Evolutionary conservation across 2,329 filamentous ascomycete species (phyloP), one percentile per base, ranked within the genome.

Genomic region (Xylariales sp.): DNA sequence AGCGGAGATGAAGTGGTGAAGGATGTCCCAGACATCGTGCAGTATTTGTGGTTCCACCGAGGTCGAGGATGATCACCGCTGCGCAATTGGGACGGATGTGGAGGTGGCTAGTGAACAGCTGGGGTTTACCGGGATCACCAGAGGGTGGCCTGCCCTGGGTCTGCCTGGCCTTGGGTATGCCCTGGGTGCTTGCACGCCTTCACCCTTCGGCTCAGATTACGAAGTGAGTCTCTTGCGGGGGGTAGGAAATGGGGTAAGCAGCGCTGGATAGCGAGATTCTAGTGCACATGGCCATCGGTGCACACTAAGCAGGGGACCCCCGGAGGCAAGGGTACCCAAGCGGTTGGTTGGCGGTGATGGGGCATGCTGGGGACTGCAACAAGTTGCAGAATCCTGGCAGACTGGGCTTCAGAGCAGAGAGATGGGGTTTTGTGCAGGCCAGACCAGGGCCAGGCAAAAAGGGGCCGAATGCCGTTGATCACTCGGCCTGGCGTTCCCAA

Each of bases 81-180:
- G 39, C 37, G 8, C 8, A 42, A 40, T 33, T 43, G 46, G 37
- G 40, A 49, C 48, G 48, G 48, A 45, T 45, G 47, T 53, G 52
- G 51, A 53, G 49, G 51, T 50, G 48, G 46, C 51, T 51, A 46
- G 52, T 50, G 49, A 51, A 44, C 42, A 42, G 36, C 48, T 48
- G 46, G 51, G 51, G 49, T 51, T n/a, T 39, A 31, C 47, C 37
- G 27, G 39, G 43, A 42, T 43, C 29, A 34, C 32, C 21, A 20
- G 37, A 42, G 44, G 43, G 41, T 32, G 37, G n/a, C n/a, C n/a
- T n/a, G n/a, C n/a, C n/a, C n/a, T n/a, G n/a, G n/a, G n/a, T n/a
- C n/a, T n/a, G n/a, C n/a, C n/a, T n/a, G n/a, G n/a, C n/a, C n/a
- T n/a, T n/a, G n/a, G n/a, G n/a, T n/a, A n/a, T n/a, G n/a, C n/a